Percentiles rank a stretch among this genome's conserved stretches.
Conservation (phyloP, 139 green algal species). For the Tetradesmus lagerheimii region DNA sequence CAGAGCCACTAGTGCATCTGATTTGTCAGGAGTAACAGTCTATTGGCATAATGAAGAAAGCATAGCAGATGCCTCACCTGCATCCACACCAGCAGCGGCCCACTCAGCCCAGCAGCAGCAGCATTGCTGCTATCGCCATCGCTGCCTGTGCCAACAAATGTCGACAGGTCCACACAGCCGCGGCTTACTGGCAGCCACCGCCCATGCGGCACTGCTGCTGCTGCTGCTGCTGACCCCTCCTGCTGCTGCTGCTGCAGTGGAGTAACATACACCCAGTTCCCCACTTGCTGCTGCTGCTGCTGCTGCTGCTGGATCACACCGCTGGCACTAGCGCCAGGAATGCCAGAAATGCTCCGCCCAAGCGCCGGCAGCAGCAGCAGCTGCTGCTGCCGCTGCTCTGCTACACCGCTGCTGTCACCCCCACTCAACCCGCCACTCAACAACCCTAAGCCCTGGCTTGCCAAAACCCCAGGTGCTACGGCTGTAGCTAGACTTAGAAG, state of each 20-base stretch:
- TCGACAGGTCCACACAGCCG: slow-evolving; percentile 31
- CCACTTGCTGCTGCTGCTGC: slow-evolving; percentile 18
- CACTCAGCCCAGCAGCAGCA: background rate
- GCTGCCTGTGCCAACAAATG: background rate
- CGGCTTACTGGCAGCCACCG: background rate
- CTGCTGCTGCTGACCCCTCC: slow-evolving; percentile 13
- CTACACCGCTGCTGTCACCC: background rate
- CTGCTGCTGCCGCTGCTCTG: slow-evolving; percentile 12
- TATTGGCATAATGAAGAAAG: too few relatives aligned
- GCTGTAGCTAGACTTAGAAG: background rate
- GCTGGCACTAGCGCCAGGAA: background rate
- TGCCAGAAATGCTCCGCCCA: background rate
- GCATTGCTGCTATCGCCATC: too few relatives aligned
- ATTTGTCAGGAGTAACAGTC: too few relatives aligned
- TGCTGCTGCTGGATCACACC: slow-evolving; percentile 17
- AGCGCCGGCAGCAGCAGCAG: background rate
- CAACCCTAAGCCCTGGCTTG: background rate
- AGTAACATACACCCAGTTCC: slow-evolving; percentile 17
- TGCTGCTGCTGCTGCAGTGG: slow-evolving; percentile 34
- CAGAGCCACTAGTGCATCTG: too few relatives aligned
- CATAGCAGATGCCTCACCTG: too few relatives aligned
- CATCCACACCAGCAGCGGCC: slow-evolving; percentile 45
- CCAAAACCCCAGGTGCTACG: slow-evolving; percentile 1
- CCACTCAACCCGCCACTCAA: background rate
- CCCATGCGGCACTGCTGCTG: slow-evolving; percentile 22